Conservation (phyloP, 2,329 filamentous ascomycete species). For the Botrytis tulipae region DNA sequence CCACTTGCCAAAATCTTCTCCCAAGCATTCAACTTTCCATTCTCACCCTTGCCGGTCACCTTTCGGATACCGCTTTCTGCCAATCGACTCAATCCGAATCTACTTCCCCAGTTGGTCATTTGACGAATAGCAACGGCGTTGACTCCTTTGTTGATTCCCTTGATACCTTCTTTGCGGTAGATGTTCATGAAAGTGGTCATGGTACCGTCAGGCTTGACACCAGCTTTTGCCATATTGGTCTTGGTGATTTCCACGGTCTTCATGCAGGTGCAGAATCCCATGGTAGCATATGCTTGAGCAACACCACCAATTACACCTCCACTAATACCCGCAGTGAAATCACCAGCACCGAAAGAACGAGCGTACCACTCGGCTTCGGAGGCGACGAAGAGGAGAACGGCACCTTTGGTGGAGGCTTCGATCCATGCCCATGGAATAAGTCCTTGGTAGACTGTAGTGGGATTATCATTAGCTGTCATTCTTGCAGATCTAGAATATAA, state of each 20-base stretch:
- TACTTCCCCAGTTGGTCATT: constrained; percentile 98
- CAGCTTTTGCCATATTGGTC: constrained; percentile 84
- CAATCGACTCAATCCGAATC: constrained; percentile 89
- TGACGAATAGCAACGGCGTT: constrained; percentile 98
- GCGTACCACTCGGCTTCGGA: constrained; percentile 97
- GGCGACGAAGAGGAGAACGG: constrained; percentile 97
- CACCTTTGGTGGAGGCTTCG: constrained; percentile 98
- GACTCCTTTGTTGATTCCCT: constrained; percentile 96
- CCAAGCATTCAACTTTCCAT: constrained; percentile 70
- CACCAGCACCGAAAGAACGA: constrained; percentile 74
- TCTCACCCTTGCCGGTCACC: constrained; percentile 73
- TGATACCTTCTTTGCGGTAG: constrained; percentile 89
- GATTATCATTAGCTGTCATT: constrained; percentile 32
- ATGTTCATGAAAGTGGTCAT: constrained; percentile 97
- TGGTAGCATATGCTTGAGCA: constrained; percentile 97
- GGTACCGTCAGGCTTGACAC: constrained; percentile 83
- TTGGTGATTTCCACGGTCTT: constrained; percentile 99
- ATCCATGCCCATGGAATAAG: constrained; percentile 99
- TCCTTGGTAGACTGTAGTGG: constrained; percentile 85
- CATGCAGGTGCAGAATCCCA: constrained; percentile 99
- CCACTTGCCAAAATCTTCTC: constrained; percentile 90
- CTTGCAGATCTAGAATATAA: neutral
- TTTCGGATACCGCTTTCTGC: constrained; percentile 85
- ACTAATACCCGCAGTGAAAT: constrained; percentile 84
- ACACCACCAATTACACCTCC: constrained; percentile 94